Evolutionary conservation across 176 grass and related monocot genomes (phyloP).

Genomic region (Oryza rufipogon): DNA sequence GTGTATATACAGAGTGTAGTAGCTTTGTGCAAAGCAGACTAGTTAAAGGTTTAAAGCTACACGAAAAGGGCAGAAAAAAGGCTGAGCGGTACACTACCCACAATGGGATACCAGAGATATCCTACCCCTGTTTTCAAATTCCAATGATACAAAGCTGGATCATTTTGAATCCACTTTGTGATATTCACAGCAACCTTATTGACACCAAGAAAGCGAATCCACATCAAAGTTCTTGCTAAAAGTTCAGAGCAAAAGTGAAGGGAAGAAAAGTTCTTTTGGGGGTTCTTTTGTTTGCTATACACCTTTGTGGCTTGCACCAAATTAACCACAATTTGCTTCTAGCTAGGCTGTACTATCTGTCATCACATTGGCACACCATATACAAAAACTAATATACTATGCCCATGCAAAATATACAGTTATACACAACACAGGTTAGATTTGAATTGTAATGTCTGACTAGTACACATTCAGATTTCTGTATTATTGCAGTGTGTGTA

Average conservation of each 20-base stretch:
- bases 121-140: conserved; percentile 35
- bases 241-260: conserved; percentile 33
- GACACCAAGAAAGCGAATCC: conserved; percentile 46
- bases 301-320: conserved; percentile 39
- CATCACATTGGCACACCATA: background rate
- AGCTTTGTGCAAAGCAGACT: conserved; percentile 46
- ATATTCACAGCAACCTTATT: conserved; percentile 35
- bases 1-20: background rate
- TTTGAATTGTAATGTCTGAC: background rate
- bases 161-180: conserved; percentile 53
- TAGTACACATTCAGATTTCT: background rate
- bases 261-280: conserved; percentile 41
- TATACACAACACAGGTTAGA: background rate
- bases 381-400: background rate
- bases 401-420: background rate
- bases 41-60: conserved; percentile 50
- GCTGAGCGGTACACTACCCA: conserved; percentile 27
- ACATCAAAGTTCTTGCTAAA: conserved; percentile 39
- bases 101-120: conserved; percentile 51
- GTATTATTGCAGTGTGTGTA: background rate
- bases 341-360: conserved; percentile 22
- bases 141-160: conserved; percentile 46
- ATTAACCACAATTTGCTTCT: conserved; percentile 26
- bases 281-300: conserved; percentile 29
- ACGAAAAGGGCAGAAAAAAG: conserved; percentile 29